phyloP scores from a whole-genome alignment of 129 eudicot genomes.

The Tanacetum coccineum region DNA sequence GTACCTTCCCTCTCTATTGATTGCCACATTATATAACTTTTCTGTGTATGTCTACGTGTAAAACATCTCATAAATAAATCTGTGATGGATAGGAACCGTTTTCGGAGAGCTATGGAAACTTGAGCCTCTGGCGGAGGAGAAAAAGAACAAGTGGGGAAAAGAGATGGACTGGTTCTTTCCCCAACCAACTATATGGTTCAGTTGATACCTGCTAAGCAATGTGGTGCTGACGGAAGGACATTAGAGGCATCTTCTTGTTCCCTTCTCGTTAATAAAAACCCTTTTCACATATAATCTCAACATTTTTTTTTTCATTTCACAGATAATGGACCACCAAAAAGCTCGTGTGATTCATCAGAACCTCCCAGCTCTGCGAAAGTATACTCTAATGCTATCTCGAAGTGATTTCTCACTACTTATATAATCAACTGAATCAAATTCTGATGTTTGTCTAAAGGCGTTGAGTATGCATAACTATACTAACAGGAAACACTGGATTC shows the following conservation, averaged over 20 bases:
- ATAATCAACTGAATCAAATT: constrained; percentile 1
- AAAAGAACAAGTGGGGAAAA: constrained; percentile 66
- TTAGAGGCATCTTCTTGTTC: constrained; percentile 56
- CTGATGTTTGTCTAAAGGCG: constrained; percentile 13
- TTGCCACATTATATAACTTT: no score
- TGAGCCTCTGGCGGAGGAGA: constrained; percentile 76
- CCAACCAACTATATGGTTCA: constrained; percentile 92
- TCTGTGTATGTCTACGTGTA: no score
- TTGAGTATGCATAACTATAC: constrained; percentile 10
- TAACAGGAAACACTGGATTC: constrained; percentile 73
- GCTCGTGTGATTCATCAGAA: constrained; percentile 86
- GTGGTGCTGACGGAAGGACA: constrained; percentile 54
- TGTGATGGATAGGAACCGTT: constrained; percentile 51
- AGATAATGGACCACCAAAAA: constrained; percentile 97
- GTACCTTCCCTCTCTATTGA: constrained; percentile 41
- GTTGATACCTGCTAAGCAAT: constrained; percentile 88
- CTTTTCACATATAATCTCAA: not conserved
- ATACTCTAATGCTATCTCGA: constrained; percentile 96
- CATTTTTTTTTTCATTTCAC: not conserved
- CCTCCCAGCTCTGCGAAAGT: constrained; percentile 79
- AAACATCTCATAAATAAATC: no score
- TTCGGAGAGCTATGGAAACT: constrained; percentile 99
- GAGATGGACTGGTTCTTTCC: constrained; percentile 97
- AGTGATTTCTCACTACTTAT: constrained; percentile 32
- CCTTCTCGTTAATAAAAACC: not conserved